These are phyloP conservation scores for Combretum micranthum DNA, from an alignment of 345 rosid species.

Conservation along the genomic window DNA sequence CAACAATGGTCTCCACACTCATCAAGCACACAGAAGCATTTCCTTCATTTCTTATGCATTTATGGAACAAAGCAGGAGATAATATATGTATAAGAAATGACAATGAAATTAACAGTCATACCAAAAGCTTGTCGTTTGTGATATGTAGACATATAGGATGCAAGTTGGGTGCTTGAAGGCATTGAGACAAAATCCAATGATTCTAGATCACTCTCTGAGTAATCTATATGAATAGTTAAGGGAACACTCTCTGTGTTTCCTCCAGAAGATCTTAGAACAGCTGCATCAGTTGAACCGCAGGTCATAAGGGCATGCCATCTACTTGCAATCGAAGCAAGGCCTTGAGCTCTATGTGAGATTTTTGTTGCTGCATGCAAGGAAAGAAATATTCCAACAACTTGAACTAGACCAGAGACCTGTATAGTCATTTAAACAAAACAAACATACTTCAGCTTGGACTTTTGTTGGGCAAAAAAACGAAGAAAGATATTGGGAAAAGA, in stretches of 20 bases:
- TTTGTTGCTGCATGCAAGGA: constrained; percentile 88
- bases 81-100: background rate
- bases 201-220: constrained; percentile 80
- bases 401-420: constrained; percentile 76
- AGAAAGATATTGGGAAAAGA: too few species aligned
- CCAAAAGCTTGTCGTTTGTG: constrained; percentile 85
- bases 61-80: background rate
- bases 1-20: too few species aligned
- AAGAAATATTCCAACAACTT: constrained; percentile 70
- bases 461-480: too few species aligned
- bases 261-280: constrained; percentile 43
- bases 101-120: constrained; percentile 20
- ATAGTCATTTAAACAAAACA: background rate
- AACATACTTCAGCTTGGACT: background rate
- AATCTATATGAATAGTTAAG: constrained; percentile 22
- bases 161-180: constrained; percentile 50
- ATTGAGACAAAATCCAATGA: constrained; percentile 57
- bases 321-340: constrained; percentile 58
- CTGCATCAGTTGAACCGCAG: constrained; percentile 34
- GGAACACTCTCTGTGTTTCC: constrained; percentile 38
- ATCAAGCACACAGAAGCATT: too few species aligned
- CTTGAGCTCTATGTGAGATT: constrained; percentile 86
- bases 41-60: too few species aligned
- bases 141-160: constrained; percentile 63
- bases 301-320: constrained; percentile 90